Conservation (phyloP, 768 basidiomycete genomes). For the Kwoniella heveanensis region DNA sequence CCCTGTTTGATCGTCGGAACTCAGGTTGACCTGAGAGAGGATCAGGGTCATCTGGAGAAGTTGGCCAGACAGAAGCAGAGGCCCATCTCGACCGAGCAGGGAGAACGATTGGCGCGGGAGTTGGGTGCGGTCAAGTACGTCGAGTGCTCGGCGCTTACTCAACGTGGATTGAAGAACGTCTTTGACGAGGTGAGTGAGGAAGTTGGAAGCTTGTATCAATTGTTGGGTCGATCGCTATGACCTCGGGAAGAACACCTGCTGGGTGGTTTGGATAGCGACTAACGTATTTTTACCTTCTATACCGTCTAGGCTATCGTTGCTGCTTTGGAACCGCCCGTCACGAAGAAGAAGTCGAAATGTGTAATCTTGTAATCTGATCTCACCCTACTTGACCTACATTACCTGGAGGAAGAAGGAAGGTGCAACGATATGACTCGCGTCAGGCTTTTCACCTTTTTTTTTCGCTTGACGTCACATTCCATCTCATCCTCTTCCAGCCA, state of each 20-base stretch:
- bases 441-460: neutral
- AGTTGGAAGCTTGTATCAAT: neutral
- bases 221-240: too few species aligned
- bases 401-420: too few species aligned
- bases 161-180: slow-evolving; percentile 99
- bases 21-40: slow-evolving; percentile 94
- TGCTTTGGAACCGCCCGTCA: slow-evolving; percentile 93
- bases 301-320: slow-evolving; percentile 90
- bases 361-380: slow-evolving; percentile 71
- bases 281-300: too few species aligned
- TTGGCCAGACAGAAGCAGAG: slow-evolving; percentile 93
- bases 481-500: too few species aligned
- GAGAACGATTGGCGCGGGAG: slow-evolving; percentile 93
- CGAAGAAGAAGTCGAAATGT: slow-evolving; percentile 80
- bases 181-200: slow-evolving; percentile 86
- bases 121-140: slow-evolving; percentile 98
- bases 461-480: too few species aligned
- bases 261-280: too few species aligned
- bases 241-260: too few species aligned
- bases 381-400: neutral
- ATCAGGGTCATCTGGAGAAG: slow-evolving; percentile 90
- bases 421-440: neutral
- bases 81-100: slow-evolving; percentile 82
- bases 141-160: slow-evolving; percentile 97
- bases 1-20: slow-evolving; percentile 99